Base-by-base conservation (phyloP, 202 grass and related monocot species). In the Carex arenaria region DNA sequence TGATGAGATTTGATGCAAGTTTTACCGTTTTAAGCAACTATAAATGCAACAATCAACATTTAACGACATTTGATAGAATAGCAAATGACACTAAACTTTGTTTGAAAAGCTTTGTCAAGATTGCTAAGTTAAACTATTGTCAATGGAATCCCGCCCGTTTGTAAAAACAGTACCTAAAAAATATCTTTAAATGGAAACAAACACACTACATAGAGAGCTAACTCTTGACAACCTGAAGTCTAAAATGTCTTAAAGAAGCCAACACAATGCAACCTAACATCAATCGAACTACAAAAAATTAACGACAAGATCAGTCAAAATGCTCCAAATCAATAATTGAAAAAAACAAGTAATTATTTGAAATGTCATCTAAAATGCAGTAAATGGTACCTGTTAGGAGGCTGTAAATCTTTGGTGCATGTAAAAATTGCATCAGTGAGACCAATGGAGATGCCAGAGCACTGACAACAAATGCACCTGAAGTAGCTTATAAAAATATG, bases 391-490 rank as follows among this genome's bases (percentile, higher is more conserved):
- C 96, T 91, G 87, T 84, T 49, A 96, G 80, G 80, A 99, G 96
- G 79, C 87, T 71, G 86, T 94, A 96, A 79, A 93, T 61, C 85
- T 94, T 99, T 85, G 91, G 87, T 71, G 80, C 42, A 74, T 87
- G 83, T 23, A 89, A 79, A 77, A 84, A 67, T 84, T 83, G 79
- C 72, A 94, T 82, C 70, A 94, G 59, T 56, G 89, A 77, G 66
- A 94, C 85, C 66, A 83, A 36, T 43, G 91, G 93, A 64, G 88
- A 92, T 73, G 91, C 89, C 11, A 96, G 49, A 84, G 89, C 72
- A 26, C 89, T 90, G 51, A 94, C 72, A 78, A 92, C 13, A 72
- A 96, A 83, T 72, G 93, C 96, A 87, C 96, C 93, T 96, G 89
- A 49, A 88, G 81, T 84, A 68, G 6, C 82, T 57, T 67, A 49